Evolutionary conservation across 805 yeast species (phyloP).

Genomic region (Tetrapisispora pingtungensis): DNA sequence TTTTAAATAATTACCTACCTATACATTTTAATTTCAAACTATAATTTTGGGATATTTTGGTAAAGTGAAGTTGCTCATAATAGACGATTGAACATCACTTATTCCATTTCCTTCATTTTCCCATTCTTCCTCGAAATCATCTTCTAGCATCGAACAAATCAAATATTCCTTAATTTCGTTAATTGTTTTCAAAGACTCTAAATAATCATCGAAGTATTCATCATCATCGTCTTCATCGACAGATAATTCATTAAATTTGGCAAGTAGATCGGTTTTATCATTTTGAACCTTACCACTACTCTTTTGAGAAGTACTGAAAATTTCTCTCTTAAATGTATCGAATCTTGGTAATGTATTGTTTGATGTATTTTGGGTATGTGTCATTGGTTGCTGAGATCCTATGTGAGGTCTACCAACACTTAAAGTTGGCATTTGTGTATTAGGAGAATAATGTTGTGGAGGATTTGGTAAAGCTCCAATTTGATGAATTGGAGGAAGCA

Average conservation of each 20-base stretch:
- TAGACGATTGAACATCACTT: not conserved
- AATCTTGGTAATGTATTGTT: not conserved
- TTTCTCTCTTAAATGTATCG: constrained; percentile 2
- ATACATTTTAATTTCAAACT: constrained; percentile 2
- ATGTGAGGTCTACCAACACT: not conserved
- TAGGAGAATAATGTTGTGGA: not conserved
- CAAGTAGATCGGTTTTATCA: constrained; percentile 1
- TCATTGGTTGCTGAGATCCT: not conserved
- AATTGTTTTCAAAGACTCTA: constrained; percentile 13
- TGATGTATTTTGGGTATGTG: not conserved
- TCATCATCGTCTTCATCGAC: constrained; percentile 5
- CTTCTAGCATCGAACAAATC: constrained; percentile 23
- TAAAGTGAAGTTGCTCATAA: not conserved
- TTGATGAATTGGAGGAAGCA: not conserved
- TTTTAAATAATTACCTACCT: constrained; percentile 1
- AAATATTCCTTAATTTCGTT: constrained; percentile 22
- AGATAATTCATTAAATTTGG: not conserved
- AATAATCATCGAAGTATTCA: constrained; percentile 6
- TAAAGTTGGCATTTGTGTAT: not conserved
- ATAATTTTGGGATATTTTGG: constrained; percentile 9
- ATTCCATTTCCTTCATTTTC: constrained; percentile 2
- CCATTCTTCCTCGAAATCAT: constrained; percentile 12
- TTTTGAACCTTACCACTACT: constrained; percentile 7
- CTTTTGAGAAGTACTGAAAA: constrained; percentile 17
- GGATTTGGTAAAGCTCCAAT: not conserved